Base-by-base conservation (phyloP, 2,329 filamentous ascomycete genomes). In the Calonectria naviculata region DNA sequence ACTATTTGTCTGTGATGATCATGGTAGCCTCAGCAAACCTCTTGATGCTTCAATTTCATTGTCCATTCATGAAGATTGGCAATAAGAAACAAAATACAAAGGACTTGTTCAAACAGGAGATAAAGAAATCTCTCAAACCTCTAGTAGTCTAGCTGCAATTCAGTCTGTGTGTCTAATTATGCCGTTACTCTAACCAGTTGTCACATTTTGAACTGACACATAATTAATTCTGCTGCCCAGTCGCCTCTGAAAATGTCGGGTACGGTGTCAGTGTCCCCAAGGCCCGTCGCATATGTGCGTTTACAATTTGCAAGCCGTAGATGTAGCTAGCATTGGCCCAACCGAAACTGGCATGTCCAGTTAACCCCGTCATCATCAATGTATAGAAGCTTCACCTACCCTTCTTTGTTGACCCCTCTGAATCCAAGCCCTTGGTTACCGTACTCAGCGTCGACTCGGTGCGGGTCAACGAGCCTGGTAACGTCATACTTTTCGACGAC, bases 401-500 rank as follows among this genome's bases (percentile, higher is more conserved):
- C 96, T 91, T 98, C 96, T 78, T 94, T 95, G 65, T 95, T 94
- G 76, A 98, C 95, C 44, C 96, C 96, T 85, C 97, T 97, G 86
- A 98, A 98, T 81, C 98, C 94, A 61, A 93, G 87, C 2, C 97
- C 97, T 83, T 99, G 97, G 83, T 99, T 99, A 7, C 97, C 97
- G 81, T 99, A 99, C 84, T 99, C 97, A 70, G 96, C 97, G 83
- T 97, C 95, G 17, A 98, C 97, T 73, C 94, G 93, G 84, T 98
- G 97, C 44, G 97, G 95, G 79, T 98, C 95, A 68, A 95, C 91
- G 6, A 93, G 92, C 68, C 94, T 88, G 24, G 96, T 98, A 71
- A 99, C 97, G 83, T 99, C 94, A 85, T 99, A 99, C 86, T 99
- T 99, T 85, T 99, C 97, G 6, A 98, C 97, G 1, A 99, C 96